Percentiles rank a stretch among this genome's conserved stretches.
Conservation (phyloP, 495 filamentous ascomycete genomes). For the Neohortaea acidophila region DNA sequence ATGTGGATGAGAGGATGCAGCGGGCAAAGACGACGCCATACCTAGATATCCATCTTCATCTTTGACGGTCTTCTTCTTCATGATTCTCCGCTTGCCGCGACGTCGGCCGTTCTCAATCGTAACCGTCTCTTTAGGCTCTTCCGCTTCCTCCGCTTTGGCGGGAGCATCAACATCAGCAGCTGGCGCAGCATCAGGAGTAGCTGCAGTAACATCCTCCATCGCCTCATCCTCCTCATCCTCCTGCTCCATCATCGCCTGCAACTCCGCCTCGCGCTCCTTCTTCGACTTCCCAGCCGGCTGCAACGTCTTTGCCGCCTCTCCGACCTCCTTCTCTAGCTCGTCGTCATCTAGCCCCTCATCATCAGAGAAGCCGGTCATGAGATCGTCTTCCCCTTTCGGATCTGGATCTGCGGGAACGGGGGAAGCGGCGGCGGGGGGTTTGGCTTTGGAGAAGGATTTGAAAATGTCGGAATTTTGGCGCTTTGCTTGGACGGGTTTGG, state of each 20-base stretch:
- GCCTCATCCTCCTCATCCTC: constrained; percentile 34
- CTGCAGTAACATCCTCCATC: constrained; percentile 11
- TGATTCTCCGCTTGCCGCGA: constrained; percentile 66
- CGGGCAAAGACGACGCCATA: constrained; percentile 29
- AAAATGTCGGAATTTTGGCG: constrained; percentile 54
- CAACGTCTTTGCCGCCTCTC: constrained; percentile 20
- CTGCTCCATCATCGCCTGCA: constrained; percentile 79
- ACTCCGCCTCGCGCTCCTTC: constrained; percentile 55
- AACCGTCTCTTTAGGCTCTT: constrained; percentile 20
- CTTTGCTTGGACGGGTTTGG: constrained; percentile 36
- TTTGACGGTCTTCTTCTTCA: constrained; percentile 77
- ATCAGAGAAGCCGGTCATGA: constrained; percentile 35
- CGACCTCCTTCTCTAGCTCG: constrained; percentile 18
- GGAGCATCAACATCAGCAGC: constrained; percentile 31
- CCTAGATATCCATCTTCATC: constrained; percentile 91
- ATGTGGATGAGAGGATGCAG: not conserved
- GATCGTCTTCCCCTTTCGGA: constrained; percentile 45
- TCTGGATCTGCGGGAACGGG: constrained; percentile 3
- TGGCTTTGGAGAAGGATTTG: constrained; percentile 71
- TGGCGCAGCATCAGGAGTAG: constrained; percentile 33
- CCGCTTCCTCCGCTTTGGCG: constrained; percentile 22
- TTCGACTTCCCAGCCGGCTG: constrained; percentile 38
- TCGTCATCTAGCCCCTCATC: constrained; percentile 55
- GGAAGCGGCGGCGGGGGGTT: constrained; percentile 19
- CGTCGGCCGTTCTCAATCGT: constrained; percentile 48